Base-by-base conservation (phyloP, 352 stramenopile species). In the Phytophthora palmivora region DNA sequence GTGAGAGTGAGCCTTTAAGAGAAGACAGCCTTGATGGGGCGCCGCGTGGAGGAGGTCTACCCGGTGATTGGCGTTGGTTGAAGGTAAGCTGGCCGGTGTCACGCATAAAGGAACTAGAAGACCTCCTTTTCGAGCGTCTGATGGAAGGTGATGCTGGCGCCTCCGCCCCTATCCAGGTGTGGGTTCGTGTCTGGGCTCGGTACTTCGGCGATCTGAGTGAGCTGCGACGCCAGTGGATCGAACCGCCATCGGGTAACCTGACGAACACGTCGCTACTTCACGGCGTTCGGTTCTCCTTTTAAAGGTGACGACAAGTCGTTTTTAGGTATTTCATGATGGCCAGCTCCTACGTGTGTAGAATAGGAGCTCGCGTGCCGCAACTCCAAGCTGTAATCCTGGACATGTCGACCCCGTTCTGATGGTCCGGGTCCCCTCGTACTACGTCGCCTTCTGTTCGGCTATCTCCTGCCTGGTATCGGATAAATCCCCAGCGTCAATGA, bases 301-400 rank as follows among this genome's bases (percentile, higher is more conserved):
- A n/a, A n/a, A n/a, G n/a, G n/a, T n/a, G n/a, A n/a, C n/a, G n/a
- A n/a, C n/a, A n/a, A n/a, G n/a, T n/a, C n/a, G n/a, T n/a, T n/a
- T n/a, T n/a, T n/a, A n/a, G n/a, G n/a, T n/a, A n/a, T n/a, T n/a
- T n/a, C n/a, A n/a, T n/a, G n/a, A n/a, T n/a, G n/a, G n/a, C n/a
- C n/a, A n/a, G n/a, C n/a, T n/a, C n/a, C n/a, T 42, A 43, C 45
- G 18, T 53, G 30, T 42, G 10, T 52, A 52, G n/a, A n/a, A n/a
- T n/a, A n/a, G n/a, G n/a, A n/a, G n/a, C n/a, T n/a, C n/a, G n/a
- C n/a, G n/a, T n/a, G n/a, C n/a, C n/a, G n/a, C n/a, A n/a, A n/a
- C n/a, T n/a, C n/a, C n/a, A n/a, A n/a, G n/a, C n/a, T n/a, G n/a
- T n/a, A n/a, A n/a, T n/a, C n/a, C n/a, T n/a, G n/a, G n/a, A n/a